These are phyloP conservation scores for Solioccasus polychromus DNA, from an alignment of 768 basidiomycete genomes.

Conservation along the genomic window DNA sequence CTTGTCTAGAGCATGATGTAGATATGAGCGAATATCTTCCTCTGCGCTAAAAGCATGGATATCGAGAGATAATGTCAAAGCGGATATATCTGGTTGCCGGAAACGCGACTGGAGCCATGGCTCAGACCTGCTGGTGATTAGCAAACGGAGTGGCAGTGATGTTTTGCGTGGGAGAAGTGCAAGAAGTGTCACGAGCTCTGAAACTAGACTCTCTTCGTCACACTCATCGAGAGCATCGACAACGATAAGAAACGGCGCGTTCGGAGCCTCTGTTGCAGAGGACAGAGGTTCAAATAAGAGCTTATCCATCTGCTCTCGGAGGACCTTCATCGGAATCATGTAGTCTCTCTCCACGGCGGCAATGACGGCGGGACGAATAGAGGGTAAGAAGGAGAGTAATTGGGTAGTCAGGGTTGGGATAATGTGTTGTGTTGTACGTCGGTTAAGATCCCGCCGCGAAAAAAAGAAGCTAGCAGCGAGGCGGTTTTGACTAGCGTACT, in stretches of 20 bases:
- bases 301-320: conserved; percentile 29
- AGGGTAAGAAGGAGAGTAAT: conserved; percentile 21
- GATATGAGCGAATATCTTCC: conserved; percentile 22
- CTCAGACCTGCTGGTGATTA: conserved; percentile 25
- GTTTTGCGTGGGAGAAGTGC: conserved; percentile 11
- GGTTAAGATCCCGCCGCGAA: conserved; percentile 20
- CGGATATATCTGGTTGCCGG: conserved; percentile 9
- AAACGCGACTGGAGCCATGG: conserved; percentile 22
- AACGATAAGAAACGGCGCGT: conserved; percentile 18
- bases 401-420: conserved; percentile 34
- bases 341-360: conserved; percentile 23
- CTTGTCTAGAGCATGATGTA: conserved; percentile 17
- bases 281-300: conserved; percentile 22
- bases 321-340: conserved; percentile 27
- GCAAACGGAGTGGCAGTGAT: conserved; percentile 20
- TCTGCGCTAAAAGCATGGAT: conserved; percentile 25
- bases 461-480: conserved; percentile 35
- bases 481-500: conserved; percentile 13
- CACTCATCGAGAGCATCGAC: conserved; percentile 28
- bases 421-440: conserved; percentile 22
- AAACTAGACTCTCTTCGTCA: conserved; percentile 23
- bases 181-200: conserved; percentile 24
- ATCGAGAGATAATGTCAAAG: conserved; percentile 12
- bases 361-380: conserved; percentile 19
- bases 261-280: conserved; percentile 3